phyloP scores from a whole-genome alignment of 805 yeast species.

The Crinitomyces ghanaensis region DNA sequence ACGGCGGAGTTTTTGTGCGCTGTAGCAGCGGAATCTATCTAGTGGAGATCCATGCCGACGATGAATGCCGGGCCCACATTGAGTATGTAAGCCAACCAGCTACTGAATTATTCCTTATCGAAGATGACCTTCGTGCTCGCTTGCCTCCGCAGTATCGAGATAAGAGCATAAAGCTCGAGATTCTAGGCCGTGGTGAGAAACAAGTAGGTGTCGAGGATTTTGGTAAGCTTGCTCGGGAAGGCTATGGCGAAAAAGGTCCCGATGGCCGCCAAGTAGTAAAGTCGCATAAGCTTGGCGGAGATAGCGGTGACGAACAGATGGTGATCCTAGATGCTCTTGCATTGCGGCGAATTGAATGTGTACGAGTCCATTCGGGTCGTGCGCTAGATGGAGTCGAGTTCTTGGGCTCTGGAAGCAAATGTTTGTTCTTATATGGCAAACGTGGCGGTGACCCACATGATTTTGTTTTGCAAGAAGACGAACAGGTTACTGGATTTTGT shows the following conservation, averaged over 20 bases:
- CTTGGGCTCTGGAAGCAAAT: conserved; percentile 21
- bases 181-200: conserved; percentile 52
- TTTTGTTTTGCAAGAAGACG: conserved; percentile 45
- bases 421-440: conserved; percentile 28
- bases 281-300: conserved; percentile 16
- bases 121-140: conserved; percentile 33
- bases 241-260: neutral
- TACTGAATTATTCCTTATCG: conserved; percentile 37
- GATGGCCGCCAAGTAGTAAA: conserved; percentile 6
- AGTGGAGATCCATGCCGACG: conserved; percentile 59
- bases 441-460: conserved; percentile 33
- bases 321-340: conserved; percentile 22
- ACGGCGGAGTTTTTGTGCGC: conserved; percentile 36
- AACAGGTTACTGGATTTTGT: conserved; percentile 45
- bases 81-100: conserved; percentile 60
- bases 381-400: conserved; percentile 72
- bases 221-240: conserved; percentile 16
- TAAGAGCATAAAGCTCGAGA: conserved; percentile 38
- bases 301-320: conserved; percentile 20
- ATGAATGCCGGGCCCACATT: conserved; percentile 39
- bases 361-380: conserved; percentile 59
- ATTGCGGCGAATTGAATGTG: conserved; percentile 27
- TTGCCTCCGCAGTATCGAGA: conserved; percentile 25
- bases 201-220: conserved; percentile 43
- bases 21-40: conserved; percentile 61